Percentiles rank a stretch among this genome's conserved stretches.
Evolutionary conservation across 345 rosid genomes (phyloP).

Genomic region (Theobroma cacao): DNA sequence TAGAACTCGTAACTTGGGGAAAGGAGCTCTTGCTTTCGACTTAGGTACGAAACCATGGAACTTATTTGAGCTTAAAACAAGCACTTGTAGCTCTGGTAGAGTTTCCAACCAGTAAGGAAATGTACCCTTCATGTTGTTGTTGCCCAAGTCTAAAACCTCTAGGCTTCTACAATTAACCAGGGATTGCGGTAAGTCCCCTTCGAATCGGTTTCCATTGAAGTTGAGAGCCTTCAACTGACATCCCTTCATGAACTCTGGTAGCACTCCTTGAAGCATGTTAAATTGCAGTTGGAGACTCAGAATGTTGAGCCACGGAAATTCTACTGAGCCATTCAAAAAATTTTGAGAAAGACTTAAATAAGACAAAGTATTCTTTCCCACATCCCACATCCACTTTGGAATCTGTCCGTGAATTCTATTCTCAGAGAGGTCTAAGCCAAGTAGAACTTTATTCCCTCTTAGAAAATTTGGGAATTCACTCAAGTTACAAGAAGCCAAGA

Average conservation of each 20-base stretch:
- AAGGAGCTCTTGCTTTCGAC: not conserved
- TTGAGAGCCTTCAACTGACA: not conserved
- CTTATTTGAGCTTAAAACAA: not conserved
- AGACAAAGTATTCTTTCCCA: not conserved
- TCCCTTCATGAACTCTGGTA: not conserved
- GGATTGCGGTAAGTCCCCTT: slow-evolving; percentile 9
- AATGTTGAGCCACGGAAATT: not conserved
- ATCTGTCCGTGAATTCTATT: slow-evolving; percentile 12
- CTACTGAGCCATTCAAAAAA: not conserved
- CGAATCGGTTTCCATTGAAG: slow-evolving; percentile 10
- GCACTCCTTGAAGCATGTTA: not conserved
- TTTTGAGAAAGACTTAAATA: not conserved
- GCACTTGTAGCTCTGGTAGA: not conserved
- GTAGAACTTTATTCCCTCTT: not conserved
- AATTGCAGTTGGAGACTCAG: not conserved
- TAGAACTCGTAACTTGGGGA: not conserved
- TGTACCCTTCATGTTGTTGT: slow-evolving; percentile 8
- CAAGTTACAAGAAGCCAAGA: slow-evolving; percentile 7
- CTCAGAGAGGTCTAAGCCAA: not conserved
- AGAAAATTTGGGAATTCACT: slow-evolving; percentile 7
- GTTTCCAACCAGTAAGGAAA: slow-evolving; percentile 17
- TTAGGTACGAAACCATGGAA: not conserved
- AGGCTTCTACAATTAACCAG: slow-evolving; percentile 12
- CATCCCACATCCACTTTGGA: slow-evolving; percentile 6
- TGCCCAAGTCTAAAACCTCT: not conserved